Evolutionary conservation across 2,329 filamentous ascomycete genomes (phyloP), one percentile per base, ranked within the genome.

Genomic region (Samsoniella hepiali): DNA sequence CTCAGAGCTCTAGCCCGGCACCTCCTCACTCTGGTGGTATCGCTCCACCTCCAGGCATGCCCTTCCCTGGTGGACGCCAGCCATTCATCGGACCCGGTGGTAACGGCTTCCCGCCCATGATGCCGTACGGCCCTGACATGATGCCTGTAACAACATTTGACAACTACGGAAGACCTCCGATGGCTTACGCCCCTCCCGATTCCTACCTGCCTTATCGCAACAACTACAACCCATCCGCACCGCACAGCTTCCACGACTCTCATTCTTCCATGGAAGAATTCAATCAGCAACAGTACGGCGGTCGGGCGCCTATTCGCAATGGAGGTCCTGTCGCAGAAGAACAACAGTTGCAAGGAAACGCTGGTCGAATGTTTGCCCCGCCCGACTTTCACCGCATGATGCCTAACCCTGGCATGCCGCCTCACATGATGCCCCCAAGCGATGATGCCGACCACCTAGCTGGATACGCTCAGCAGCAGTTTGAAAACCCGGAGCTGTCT

Each of bases 181-280:
- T 77, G 64, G 69, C 68, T 17, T 77, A 72, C 61, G 72, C 70
- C 9, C 74, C 72, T 8, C 67, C 73, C 60, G 76, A 79, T 38
- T 68, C 76, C 9, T 75, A 75, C 62, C 69, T 67, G 50, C 68
- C 69, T 5, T 71, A 74, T 64, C 71, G 70, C 31, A 74, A 73
- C 66, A 76, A 74, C 67, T 83, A 83, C 69, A 82, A 81, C 3
- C 82, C 84, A 2, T 80, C 82, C 1, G 86, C 84, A 2, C 82
- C 84, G 4, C 84, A 84, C 66, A 88, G 84, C 72, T 86, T 85
- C 69, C 85, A 86, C 62, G 85, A 81, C 42, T 88, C 86, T 2
- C 85, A 87, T 65, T 80, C 83, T 42, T 86, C 85, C 5, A 79
- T 80, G 50, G 77, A 75, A 17, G 81, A 80, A 45, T 80, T 82